phyloP scores from a whole-genome alignment of 805 yeast species.

The Hanseniaspora vineae region DNA sequence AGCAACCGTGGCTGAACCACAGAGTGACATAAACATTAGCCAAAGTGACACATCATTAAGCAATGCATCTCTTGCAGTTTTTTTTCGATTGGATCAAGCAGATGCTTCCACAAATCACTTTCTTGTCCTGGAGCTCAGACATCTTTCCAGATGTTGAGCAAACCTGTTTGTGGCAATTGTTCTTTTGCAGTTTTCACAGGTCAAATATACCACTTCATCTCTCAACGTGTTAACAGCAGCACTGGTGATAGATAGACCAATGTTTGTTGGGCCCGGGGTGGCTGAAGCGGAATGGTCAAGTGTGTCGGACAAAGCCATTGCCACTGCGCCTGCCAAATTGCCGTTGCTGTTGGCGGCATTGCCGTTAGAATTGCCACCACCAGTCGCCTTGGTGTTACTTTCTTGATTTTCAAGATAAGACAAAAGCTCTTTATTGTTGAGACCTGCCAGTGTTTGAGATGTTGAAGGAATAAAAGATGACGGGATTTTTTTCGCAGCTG shows the following conservation, averaged over 20 bases:
- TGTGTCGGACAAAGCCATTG: background rate
- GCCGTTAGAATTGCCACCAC: too few relatives aligned
- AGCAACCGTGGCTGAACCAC: too few relatives aligned
- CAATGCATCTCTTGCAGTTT: background rate
- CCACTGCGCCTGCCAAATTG: background rate
- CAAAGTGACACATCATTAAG: too few relatives aligned
- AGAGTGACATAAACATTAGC: too few relatives aligned
- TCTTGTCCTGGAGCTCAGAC: slow-evolving; percentile 61
- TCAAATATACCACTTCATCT: slow-evolving; percentile 35
- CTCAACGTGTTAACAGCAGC: background rate
- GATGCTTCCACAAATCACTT: slow-evolving; percentile 18
- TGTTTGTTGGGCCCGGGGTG: background rate
- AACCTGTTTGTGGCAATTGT: slow-evolving; percentile 84
- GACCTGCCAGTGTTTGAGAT: background rate
- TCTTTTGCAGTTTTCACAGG: slow-evolving; percentile 71
- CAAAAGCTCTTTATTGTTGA: background rate
- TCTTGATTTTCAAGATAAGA: too few relatives aligned
- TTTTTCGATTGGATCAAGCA: background rate
- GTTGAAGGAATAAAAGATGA: background rate
- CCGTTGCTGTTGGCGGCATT: too few relatives aligned
- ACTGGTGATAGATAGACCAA: background rate
- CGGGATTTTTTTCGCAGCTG: too few relatives aligned
- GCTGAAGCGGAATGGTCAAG: background rate
- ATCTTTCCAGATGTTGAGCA: slow-evolving; percentile 87
- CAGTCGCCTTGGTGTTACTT: too few relatives aligned